These are phyloP conservation scores for Neoarthrinium moseri DNA, from an alignment of 2,329 filamentous ascomycete genomes.

Conservation along the genomic window DNA sequence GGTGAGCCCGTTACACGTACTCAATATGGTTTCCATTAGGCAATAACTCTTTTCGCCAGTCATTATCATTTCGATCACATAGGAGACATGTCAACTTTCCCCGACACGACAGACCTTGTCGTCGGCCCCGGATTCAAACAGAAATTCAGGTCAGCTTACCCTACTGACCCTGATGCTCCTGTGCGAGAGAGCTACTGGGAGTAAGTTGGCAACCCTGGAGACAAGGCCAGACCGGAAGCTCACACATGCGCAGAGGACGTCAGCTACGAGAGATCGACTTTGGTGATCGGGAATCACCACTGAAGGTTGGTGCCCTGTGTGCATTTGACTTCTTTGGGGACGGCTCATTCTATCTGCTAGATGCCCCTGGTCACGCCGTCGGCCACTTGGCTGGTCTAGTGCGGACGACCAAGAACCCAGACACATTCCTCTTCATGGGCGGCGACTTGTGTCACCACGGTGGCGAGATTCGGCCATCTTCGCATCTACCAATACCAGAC, in stretches of 20 bases:
- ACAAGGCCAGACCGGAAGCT: no score
- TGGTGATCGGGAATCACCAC: conserved; percentile 6
- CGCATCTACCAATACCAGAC: conserved; percentile 30
- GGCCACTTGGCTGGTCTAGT: conserved; percentile 37
- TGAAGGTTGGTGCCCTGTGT: conserved; percentile 19
- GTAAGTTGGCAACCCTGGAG: no score
- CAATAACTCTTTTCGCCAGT: background rate
- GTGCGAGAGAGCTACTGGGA: conserved; percentile 21
- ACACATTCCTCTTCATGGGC: conserved; percentile 40
- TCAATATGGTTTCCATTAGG: background rate
- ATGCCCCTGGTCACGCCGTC: conserved; percentile 30
- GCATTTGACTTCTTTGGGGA: conserved; percentile 34
- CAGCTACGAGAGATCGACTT: conserved; percentile 24
- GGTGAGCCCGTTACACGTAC: background rate
- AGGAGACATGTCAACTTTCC: conserved; percentile 44
- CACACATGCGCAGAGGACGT: conserved; percentile 12
- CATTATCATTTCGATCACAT: conserved; percentile 45
- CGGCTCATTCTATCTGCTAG: conserved; percentile 33
- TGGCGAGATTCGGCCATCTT: conserved; percentile 34
- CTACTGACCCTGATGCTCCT: conserved; percentile 12
- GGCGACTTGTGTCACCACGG: conserved; percentile 41
- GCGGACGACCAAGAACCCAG: conserved; percentile 28
- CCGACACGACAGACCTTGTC: conserved; percentile 39
- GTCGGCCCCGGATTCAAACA: conserved; percentile 30
- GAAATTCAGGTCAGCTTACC: conserved; percentile 15